Evolutionary conservation across 2,329 filamentous ascomycete genomes (phyloP).

Genomic region (Penicillium oxalicum): DNA sequence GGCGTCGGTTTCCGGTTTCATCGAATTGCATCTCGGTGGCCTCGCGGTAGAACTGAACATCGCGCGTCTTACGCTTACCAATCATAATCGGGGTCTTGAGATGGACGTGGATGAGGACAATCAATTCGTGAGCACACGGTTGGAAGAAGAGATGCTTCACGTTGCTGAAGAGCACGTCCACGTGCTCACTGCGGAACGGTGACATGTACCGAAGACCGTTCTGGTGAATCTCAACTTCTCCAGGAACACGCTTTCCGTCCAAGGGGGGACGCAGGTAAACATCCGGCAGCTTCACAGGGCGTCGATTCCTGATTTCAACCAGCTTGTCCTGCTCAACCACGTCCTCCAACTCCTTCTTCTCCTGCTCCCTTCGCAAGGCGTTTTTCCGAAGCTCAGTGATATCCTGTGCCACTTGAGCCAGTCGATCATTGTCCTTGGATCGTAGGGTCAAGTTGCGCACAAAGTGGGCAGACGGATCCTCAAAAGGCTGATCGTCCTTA

Average conservation of each 20-base stretch:
- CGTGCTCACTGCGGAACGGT: constrained; percentile 70
- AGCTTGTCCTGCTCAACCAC: constrained; percentile 98
- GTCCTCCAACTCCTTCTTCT: constrained; percentile 99
- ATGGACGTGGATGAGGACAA: constrained; percentile 97
- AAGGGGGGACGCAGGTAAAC: constrained; percentile 92
- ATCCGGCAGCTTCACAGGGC: constrained; percentile 83
- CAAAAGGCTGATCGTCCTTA: constrained; percentile 96
- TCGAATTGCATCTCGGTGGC: constrained; percentile 98
- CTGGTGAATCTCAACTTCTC: constrained; percentile 94
- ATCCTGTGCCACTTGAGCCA: constrained; percentile 84
- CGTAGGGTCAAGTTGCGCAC: constrained; percentile 92
- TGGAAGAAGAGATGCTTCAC: constrained; percentile 99
- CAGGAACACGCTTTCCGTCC: constrained; percentile 93
- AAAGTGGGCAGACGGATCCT: constrained; percentile 93
- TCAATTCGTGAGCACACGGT: constrained; percentile 89
- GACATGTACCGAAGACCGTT: constrained; percentile 96
- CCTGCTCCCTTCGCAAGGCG: constrained; percentile 83
- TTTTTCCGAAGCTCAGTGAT: constrained; percentile 97
- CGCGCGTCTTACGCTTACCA: constrained; percentile 98
- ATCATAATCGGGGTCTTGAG: constrained; percentile 97
- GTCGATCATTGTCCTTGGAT: constrained; percentile 79
- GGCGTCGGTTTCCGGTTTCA: constrained; percentile 95
- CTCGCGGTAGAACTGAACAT: constrained; percentile 96
- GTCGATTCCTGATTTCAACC: constrained; percentile 86
- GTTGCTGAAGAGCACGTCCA: constrained; percentile 96